A percentile compares a stretch with the other conserved stretches of the same genome.
phyloP scores from a whole-genome alignment of 2,329 filamentous ascomycete species.

The Trichophyton rubrum region DNA sequence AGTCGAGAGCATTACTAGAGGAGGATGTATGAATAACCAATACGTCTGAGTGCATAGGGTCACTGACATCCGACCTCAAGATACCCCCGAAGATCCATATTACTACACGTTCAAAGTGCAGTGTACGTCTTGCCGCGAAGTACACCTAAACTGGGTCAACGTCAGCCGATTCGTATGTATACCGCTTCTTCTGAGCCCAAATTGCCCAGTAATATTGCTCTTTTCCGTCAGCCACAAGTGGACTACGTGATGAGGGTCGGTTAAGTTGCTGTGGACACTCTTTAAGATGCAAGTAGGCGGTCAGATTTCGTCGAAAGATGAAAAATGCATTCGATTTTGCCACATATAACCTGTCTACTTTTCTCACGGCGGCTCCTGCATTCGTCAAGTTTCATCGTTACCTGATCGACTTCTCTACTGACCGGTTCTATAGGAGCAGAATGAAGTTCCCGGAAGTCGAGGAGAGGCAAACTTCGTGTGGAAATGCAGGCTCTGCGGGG shows the following conservation, averaged over 20 bases:
- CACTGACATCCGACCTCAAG: conserved; percentile 73
- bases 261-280: neutral
- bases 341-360: neutral
- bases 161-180: conserved; percentile 76
- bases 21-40: neutral
- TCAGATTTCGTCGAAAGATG: neutral
- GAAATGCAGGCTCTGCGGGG: conserved; percentile 97
- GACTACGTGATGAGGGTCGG: neutral
- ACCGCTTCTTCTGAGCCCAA: neutral
- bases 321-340: neutral
- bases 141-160: conserved; percentile 72
- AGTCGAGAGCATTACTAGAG: neutral
- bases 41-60: conserved; percentile 48
- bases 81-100: conserved; percentile 71
- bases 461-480: conserved; percentile 99
- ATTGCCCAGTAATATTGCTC: neutral
- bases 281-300: neutral
- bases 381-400: neutral
- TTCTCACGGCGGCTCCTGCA: neutral
- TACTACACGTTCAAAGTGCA: conserved; percentile 97
- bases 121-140: conserved; percentile 93
- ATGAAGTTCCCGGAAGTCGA: conserved; percentile 82
- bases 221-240: neutral
- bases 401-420: neutral
- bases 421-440: conserved; percentile 52